phyloP scores from a whole-genome alignment of 805 yeast genomes.

The Yarrowia alimentaria region DNA sequence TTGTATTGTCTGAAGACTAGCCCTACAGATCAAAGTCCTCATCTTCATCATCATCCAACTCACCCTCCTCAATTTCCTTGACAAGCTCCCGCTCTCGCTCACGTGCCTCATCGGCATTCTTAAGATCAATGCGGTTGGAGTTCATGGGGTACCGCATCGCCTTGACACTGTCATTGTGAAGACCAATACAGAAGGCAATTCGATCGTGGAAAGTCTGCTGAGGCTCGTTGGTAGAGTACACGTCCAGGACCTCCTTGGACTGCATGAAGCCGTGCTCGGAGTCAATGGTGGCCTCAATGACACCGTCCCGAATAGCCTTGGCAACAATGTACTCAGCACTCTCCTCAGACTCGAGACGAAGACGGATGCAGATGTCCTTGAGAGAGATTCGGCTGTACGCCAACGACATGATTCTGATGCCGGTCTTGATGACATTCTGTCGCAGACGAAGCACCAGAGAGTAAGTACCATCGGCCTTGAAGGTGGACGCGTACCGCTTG shows the following conservation, averaged over 20 bases:
- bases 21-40: constrained; percentile 29
- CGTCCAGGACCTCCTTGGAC: constrained; percentile 78
- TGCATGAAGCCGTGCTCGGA: constrained; percentile 91
- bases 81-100: constrained; percentile 54
- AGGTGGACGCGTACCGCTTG: constrained; percentile 55
- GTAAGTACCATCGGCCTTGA: constrained; percentile 75
- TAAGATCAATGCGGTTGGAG: constrained; percentile 50
- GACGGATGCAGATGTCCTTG: constrained; percentile 88
- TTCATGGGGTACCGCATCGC: constrained; percentile 87
- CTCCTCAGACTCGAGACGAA: constrained; percentile 90
- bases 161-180: constrained; percentile 87
- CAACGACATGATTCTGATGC: constrained; percentile 87
- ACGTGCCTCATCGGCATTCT: constrained; percentile 53
- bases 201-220: constrained; percentile 88
- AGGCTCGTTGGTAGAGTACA: constrained; percentile 85
- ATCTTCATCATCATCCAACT: constrained; percentile 44
- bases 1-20: too few species aligned
- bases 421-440: constrained; percentile 97
- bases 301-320: constrained; percentile 95
- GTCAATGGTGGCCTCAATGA: constrained; percentile 89
- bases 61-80: constrained; percentile 46
- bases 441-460: constrained; percentile 84
- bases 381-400: constrained; percentile 88
- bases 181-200: constrained; percentile 82
- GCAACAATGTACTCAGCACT: constrained; percentile 96